phyloP scores from a whole-genome alignment of 2,329 filamentous ascomycete species.

The Lizonia empirigonia region DNA sequence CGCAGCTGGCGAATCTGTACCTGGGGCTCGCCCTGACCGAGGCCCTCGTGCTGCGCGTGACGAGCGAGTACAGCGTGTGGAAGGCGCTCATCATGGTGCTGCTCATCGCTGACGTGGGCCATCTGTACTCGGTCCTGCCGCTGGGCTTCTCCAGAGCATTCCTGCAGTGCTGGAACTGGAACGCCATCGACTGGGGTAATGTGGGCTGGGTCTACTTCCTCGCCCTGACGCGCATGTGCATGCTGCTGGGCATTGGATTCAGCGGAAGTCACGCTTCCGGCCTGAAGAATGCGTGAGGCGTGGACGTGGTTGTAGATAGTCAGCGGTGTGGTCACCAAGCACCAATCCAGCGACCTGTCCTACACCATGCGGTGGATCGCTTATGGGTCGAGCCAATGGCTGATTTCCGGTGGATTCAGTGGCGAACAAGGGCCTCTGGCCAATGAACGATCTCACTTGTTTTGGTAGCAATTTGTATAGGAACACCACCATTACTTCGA shows the following conservation, averaged over 20 bases:
- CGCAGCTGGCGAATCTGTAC: constrained; percentile 80
- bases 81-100: constrained; percentile 68
- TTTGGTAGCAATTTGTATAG: too few species aligned
- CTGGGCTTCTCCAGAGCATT: constrained; percentile 65
- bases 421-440: too few species aligned
- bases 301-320: constrained; percentile 3
- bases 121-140: constrained; percentile 68
- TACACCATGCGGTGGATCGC: too few species aligned
- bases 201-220: constrained; percentile 73
- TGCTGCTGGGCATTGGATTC: constrained; percentile 39
- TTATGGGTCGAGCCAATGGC: too few species aligned
- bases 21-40: constrained; percentile 78
- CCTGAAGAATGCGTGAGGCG: constrained; percentile 11
- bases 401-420: too few species aligned
- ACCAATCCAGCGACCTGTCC: not conserved
- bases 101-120: constrained; percentile 76
- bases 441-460: too few species aligned
- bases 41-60: constrained; percentile 73
- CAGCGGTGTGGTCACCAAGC: not conserved
- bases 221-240: constrained; percentile 47
- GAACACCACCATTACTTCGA: too few species aligned
- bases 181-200: constrained; percentile 71
- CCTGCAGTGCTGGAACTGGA: constrained; percentile 67
- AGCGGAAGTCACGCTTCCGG: not conserved
- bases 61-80: constrained; percentile 73